Conservation (phyloP, 2,329 filamentous ascomycete species). For the Colletotrichum sidae region DNA sequence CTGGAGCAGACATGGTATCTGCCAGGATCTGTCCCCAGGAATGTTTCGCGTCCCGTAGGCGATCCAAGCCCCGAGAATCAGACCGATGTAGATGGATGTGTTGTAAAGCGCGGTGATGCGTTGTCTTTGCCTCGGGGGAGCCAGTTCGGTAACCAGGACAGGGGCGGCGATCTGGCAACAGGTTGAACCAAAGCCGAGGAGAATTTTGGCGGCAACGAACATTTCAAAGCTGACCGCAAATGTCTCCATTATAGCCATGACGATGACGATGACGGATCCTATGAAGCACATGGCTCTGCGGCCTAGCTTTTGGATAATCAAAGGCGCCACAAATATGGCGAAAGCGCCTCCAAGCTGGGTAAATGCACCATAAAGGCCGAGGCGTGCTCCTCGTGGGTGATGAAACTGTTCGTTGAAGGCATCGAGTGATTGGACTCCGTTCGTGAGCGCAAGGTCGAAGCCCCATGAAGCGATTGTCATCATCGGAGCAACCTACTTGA, state of each 20-base stretch:
- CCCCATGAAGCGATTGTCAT: conserved; percentile 19
- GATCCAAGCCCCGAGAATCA: conserved; percentile 27
- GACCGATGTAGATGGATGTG: conserved; percentile 30
- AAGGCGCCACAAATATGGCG: conserved; percentile 25
- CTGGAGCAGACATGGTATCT: conserved; percentile 10
- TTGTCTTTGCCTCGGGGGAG: too few species aligned
- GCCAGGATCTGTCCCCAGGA: conserved; percentile 6
- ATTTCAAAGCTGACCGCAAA: conserved; percentile 13
- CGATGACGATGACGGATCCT: conserved; percentile 21
- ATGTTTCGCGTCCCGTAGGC: conserved; percentile 2
- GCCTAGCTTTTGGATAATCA: conserved; percentile 29
- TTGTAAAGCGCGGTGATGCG: not conserved
- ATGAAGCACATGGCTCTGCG: conserved; percentile 17
- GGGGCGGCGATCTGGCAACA: too few species aligned
- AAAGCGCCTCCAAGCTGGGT: conserved; percentile 28
- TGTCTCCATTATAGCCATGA: conserved; percentile 14
- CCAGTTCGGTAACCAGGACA: too few species aligned
- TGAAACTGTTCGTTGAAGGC: conserved; percentile 32
- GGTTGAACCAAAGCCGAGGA: too few species aligned
- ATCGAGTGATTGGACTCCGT: conserved; percentile 19
- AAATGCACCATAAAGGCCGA: conserved; percentile 30
- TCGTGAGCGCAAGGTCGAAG: conserved; percentile 32
- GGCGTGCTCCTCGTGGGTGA: conserved; percentile 19
- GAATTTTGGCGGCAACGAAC: not conserved
- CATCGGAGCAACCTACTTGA: not conserved